These are phyloP conservation scores for Chrysanthemum makinoi DNA, from an alignment of 129 eudicot genomes.

Conservation along the genomic window DNA sequence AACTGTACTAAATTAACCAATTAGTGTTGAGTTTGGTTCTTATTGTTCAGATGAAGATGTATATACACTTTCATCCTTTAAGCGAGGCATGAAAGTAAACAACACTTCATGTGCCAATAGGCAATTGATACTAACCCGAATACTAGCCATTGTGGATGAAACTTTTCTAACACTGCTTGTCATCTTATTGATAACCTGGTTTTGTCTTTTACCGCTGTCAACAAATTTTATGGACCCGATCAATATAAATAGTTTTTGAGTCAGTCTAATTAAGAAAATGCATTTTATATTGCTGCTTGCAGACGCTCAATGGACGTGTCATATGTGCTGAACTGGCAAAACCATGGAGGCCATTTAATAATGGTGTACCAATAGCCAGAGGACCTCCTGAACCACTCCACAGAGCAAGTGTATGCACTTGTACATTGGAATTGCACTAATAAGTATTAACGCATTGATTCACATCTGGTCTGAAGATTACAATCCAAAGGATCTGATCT, in stretches of 20 bases:
- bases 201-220: neutral
- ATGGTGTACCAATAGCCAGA: slow-evolving; percentile 73
- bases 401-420: slow-evolving; percentile 27
- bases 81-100: too few relatives aligned
- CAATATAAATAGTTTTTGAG: neutral
- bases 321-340: slow-evolving; percentile 68
- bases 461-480: slow-evolving; percentile 8
- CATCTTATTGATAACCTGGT: too few relatives aligned
- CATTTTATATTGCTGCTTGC: slow-evolving; percentile 22
- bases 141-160: too few relatives aligned
- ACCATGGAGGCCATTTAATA: slow-evolving; percentile 32
- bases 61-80: too few relatives aligned
- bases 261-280: neutral
- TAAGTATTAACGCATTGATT: slow-evolving; percentile 13
- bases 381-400: slow-evolving; percentile 71
- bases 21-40: too few relatives aligned
- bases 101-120: too few relatives aligned
- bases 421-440: neutral
- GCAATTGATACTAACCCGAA: too few relatives aligned
- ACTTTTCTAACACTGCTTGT: too few relatives aligned
- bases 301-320: slow-evolving; percentile 68
- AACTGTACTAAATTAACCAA: too few relatives aligned
- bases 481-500: slow-evolving; percentile 16
- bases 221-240: neutral
- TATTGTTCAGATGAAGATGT: too few relatives aligned